Conservation (phyloP, 1,284 basidiomycete genomes). For the Laetiporus sulphureus region DNA sequence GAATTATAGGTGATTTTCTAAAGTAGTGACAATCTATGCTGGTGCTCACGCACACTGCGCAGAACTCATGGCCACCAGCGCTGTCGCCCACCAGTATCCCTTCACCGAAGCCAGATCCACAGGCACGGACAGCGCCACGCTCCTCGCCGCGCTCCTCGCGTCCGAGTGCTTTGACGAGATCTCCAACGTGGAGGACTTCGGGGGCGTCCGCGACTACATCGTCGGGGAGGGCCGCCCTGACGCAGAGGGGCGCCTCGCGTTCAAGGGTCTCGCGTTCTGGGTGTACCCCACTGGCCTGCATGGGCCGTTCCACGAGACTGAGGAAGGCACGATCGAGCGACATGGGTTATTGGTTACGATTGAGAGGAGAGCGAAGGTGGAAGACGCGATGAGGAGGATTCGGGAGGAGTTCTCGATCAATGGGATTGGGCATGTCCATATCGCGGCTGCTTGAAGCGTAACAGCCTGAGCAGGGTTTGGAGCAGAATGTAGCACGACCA, state of each 20-base stretch:
- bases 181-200: not conserved
- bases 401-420: not conserved
- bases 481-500: too few relatives aligned
- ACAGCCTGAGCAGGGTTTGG: too few relatives aligned
- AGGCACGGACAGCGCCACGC: not conserved
- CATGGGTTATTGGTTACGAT: constrained; percentile 3
- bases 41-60: too few relatives aligned
- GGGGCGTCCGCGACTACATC: not conserved
- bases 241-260: not conserved
- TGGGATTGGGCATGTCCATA: constrained; percentile 1
- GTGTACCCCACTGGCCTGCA: constrained; percentile 2
- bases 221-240: not conserved
- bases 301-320: constrained; percentile 4
- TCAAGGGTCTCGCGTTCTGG: constrained; percentile 1
- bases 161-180: constrained; percentile 1
- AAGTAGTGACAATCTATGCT: too few relatives aligned
- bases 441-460: too few relatives aligned
- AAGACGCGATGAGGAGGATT: not conserved
- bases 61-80: too few relatives aligned
- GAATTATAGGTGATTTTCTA: too few relatives aligned
- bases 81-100: too few relatives aligned
- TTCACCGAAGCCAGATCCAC: constrained; percentile 1
- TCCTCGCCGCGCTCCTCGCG: constrained; percentile 4
- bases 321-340: constrained; percentile 2
- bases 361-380: not conserved